Conservation (phyloP, 768 basidiomycete species). For the Calocybe indica region DNA sequence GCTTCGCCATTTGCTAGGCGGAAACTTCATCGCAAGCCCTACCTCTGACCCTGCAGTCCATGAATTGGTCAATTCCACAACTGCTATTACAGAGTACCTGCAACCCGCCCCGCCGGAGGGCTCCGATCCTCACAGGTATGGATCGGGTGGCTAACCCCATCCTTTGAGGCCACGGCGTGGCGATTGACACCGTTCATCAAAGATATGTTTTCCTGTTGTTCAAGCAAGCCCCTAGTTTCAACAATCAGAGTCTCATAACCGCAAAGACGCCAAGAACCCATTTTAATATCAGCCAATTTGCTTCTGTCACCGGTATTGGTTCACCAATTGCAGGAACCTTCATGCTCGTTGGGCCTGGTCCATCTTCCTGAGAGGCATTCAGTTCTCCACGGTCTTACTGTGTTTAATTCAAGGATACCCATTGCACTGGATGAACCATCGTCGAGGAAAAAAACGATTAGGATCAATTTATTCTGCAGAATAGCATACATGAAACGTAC, state of each 20-base stretch:
- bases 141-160: neutral
- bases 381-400: too few species aligned
- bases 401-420: too few species aligned
- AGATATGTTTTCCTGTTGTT: constrained; percentile 46
- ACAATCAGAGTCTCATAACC: constrained; percentile 32
- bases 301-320: constrained; percentile 33
- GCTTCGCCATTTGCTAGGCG: constrained; percentile 44
- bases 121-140: constrained; percentile 36
- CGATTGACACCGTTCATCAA: too few species aligned
- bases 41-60: neutral
- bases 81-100: constrained; percentile 31
- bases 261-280: constrained; percentile 23
- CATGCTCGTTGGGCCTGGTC: constrained; percentile 34
- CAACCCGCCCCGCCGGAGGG: constrained; percentile 40
- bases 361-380: neutral
- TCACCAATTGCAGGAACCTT: constrained; percentile 43
- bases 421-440: too few species aligned
- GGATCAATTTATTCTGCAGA: too few species aligned
- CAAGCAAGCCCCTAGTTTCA: constrained; percentile 34
- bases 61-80: constrained; percentile 28
- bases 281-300: constrained; percentile 42
- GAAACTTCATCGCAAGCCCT: constrained; percentile 24
- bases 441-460: too few species aligned
- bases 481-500: too few species aligned
- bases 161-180: neutral